These are phyloP conservation scores for Boletus pseudopeckii DNA, from an alignment of 768 basidiomycete genomes.

Conservation along the genomic window DNA sequence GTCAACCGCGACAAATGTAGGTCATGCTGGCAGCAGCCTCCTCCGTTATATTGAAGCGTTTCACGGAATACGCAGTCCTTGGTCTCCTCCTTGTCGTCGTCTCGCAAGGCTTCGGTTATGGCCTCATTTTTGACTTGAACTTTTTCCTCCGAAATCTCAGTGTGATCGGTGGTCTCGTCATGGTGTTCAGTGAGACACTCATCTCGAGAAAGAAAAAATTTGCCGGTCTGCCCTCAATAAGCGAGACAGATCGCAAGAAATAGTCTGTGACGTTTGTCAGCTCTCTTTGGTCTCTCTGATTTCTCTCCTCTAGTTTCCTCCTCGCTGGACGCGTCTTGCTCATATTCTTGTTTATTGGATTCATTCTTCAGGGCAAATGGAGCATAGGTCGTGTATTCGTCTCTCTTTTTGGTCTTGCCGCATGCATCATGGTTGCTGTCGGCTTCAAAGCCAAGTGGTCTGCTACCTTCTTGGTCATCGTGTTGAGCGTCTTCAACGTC, in stretches of 20 bases:
- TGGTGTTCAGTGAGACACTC: slow-evolving; percentile 98
- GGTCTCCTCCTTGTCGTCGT: slow-evolving; percentile 90
- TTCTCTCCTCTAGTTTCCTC: slow-evolving; percentile 66
- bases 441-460: slow-evolving; percentile 99
- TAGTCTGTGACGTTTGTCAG: slow-evolving; percentile 57
- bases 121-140: slow-evolving; percentile 98
- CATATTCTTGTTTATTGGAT: slow-evolving; percentile 99
- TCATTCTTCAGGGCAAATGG: slow-evolving; percentile 93
- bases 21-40: slow-evolving; percentile 85
- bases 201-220: slow-evolving; percentile 82
- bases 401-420: slow-evolving; percentile 84
- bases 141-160: slow-evolving; percentile 99
- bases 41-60: slow-evolving; percentile 81
- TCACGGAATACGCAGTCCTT: slow-evolving; percentile 85
- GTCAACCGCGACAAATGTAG: slow-evolving; percentile 38
- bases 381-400: slow-evolving; percentile 81
- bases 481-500: slow-evolving; percentile 93
- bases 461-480: slow-evolving; percentile 89
- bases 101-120: slow-evolving; percentile 96
- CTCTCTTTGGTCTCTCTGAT: slow-evolving; percentile 1
- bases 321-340: slow-evolving; percentile 94
- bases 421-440: slow-evolving; percentile 94
- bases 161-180: slow-evolving; percentile 96
- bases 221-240: slow-evolving; percentile 85
- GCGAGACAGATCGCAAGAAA: slow-evolving; percentile 96